These are phyloP conservation scores for Citrus mangshanensis DNA, from an alignment of 345 rosid genomes.

Conservation along the genomic window DNA sequence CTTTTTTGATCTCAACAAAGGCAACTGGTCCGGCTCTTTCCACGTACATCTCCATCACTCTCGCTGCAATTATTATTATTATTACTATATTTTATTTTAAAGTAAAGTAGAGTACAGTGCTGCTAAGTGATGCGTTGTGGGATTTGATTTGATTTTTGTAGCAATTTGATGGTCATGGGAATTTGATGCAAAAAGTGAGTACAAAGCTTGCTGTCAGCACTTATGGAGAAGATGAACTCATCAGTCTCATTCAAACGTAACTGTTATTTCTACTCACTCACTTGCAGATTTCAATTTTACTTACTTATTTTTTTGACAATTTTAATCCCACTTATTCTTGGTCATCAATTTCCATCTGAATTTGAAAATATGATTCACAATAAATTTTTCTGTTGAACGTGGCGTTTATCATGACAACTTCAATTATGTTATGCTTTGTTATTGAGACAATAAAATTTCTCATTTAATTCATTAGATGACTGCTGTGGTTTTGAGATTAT, in stretches of 20 bases:
- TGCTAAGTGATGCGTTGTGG: neutral
- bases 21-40: conserved; percentile 86
- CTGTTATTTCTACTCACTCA: neutral
- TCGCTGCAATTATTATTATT: neutral
- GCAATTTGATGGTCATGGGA: conserved; percentile 86
- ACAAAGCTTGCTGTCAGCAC: conserved; percentile 72
- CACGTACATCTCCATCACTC: conserved; percentile 34
- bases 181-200: conserved; percentile 59
- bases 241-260: conserved; percentile 93
- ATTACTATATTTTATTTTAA: neutral
- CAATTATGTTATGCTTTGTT: neutral
- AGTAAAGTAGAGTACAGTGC: too few relatives aligned
- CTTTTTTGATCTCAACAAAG: conserved; percentile 61
- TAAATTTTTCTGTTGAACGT: neutral
- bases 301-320: too few relatives aligned
- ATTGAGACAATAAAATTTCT: neutral
- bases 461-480: too few relatives aligned
- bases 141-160: conserved; percentile 23
- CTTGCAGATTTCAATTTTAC: neutral
- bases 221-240: conserved; percentile 86
- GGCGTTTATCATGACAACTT: neutral
- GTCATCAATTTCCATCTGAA: neutral
- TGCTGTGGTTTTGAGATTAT: neutral
- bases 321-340: too few relatives aligned
- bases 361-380: neutral